Base-by-base conservation (phyloP, 495 filamentous ascomycete genomes). In the Penicillium turbatum region DNA sequence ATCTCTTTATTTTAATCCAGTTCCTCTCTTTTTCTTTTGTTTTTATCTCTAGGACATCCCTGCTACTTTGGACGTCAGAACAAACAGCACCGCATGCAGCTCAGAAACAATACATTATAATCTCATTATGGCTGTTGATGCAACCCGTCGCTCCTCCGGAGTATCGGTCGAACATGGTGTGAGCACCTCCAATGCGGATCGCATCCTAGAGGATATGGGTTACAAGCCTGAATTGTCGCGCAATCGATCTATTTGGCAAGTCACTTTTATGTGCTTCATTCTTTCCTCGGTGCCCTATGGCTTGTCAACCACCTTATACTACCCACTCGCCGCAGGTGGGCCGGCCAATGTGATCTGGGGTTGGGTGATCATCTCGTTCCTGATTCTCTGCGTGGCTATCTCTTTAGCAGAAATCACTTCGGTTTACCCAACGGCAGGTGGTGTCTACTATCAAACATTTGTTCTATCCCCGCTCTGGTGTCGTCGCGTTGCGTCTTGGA, bases 361-460 rank as follows among this genome's bases (percentile, higher is more conserved):
- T 8, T 74, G 86, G 51, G 70, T 87, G 10, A 73, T 84, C 8
- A 75, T 85, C 9, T 84, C 83, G 2, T 64, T 86, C 16, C 80
- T 84, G 60, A 86, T 85, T 57, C 50, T 86, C 11, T 84, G 81
- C 48, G 74, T 88, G 11, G 83, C 85, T 7, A 80, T 82, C 6
- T 86, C 83, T 2, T 66, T 88, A 26, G 84, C 85, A 6, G 85
- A 88, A 61, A 87, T 88, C 60, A 71, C 85, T n/a, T 80, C 79
- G 7, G 85, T 84, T 7, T 88, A 83, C 57, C 85, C 85, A 10
- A 88, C 83, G 2, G 69, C 77, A 35, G 76, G 77, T 21, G 83
- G 83, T 13, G 82, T 86, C 62, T 87, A 87, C 53, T 82, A 86
- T 62, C 87, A 85, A 83, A 85, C 82, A 0, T 83, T 84, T 7